These are phyloP conservation scores for Tylopilus sp. DNA, from an alignment of 1,284 basidiomycete species.

Conservation along the genomic window DNA sequence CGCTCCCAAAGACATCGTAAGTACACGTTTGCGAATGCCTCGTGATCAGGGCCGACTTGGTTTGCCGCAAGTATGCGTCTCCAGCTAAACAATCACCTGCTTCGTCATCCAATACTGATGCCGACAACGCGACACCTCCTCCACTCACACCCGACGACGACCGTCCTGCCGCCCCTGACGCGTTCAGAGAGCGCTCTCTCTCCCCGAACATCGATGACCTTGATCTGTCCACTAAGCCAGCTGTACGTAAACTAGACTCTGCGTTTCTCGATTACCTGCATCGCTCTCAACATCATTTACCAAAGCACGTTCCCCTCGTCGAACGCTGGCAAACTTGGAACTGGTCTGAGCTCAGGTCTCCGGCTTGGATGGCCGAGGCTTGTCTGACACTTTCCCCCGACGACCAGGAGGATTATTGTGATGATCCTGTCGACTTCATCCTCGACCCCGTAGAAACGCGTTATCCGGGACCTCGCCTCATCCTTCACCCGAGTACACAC, in stretches of 20 bases:
- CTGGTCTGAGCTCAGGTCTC: slow-evolving; percentile 32
- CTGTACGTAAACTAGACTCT: slow-evolving; percentile 27
- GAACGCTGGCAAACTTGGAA: slow-evolving; percentile 34
- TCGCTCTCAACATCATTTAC: slow-evolving; percentile 21
- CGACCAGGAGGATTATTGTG: slow-evolving; percentile 23
- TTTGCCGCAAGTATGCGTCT: slow-evolving; percentile 16
- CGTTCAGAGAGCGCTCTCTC: slow-evolving; percentile 22
- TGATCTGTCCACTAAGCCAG: slow-evolving; percentile 12
- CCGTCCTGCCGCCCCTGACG: slow-evolving; percentile 17
- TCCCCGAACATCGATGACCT: slow-evolving; percentile 24
- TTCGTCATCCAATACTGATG: slow-evolving; percentile 32
- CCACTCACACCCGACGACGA: slow-evolving; percentile 40
- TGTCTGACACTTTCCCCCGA: slow-evolving; percentile 4
- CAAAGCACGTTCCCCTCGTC: slow-evolving; percentile 24
- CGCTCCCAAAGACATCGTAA: slow-evolving; percentile 24
- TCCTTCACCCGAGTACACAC: slow-evolving; percentile 9
- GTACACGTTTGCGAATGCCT: slow-evolving; percentile 1
- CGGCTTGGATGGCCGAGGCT: slow-evolving; percentile 22
- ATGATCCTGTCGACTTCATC: slow-evolving; percentile 19
- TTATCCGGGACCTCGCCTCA: slow-evolving; percentile 14
- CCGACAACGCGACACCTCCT: slow-evolving; percentile 30
- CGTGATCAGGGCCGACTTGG: slow-evolving; percentile 1
- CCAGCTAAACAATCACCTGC: slow-evolving; percentile 24
- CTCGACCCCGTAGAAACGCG: slow-evolving; percentile 12
- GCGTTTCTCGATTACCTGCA: slow-evolving; percentile 16